These are phyloP conservation scores for Leccinellum luteum DNA, from an alignment of 768 basidiomycete genomes.

Conservation along the genomic window DNA sequence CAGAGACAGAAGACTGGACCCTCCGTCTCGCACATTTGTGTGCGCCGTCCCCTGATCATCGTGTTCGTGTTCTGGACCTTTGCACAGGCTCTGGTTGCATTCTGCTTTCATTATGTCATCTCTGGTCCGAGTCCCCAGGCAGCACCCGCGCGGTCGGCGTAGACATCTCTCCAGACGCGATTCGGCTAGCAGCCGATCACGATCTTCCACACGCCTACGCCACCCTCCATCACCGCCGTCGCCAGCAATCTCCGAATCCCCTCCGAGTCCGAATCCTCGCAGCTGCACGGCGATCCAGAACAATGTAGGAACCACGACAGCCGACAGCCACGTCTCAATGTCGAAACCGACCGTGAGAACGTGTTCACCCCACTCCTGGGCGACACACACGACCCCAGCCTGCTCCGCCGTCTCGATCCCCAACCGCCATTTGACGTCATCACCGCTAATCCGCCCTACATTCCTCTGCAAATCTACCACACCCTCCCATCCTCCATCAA, in stretches of 20 bases:
- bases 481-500: slow-evolving; percentile 65
- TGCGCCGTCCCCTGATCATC: slow-evolving; percentile 28
- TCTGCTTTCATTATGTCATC: slow-evolving; percentile 74
- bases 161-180: slow-evolving; percentile 65
- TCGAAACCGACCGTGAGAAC: slow-evolving; percentile 12
- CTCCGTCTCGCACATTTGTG: slow-evolving; percentile 54
- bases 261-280: neutral
- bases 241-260: slow-evolving; percentile 3
- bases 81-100: slow-evolving; percentile 95
- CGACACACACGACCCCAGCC: slow-evolving; percentile 37
- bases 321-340: neutral
- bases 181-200: slow-evolving; percentile 35
- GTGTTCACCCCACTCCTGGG: slow-evolving; percentile 41
- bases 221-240: slow-evolving; percentile 14
- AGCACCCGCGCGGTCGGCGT: slow-evolving; percentile 57
- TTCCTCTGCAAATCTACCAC: slow-evolving; percentile 64
- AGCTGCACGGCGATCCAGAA: neutral
- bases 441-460: slow-evolving; percentile 87
- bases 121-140: slow-evolving; percentile 57
- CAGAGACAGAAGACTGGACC: slow-evolving; percentile 90
- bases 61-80: slow-evolving; percentile 69
- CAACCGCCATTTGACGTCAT: slow-evolving; percentile 66
- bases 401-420: slow-evolving; percentile 31
- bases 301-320: neutral
- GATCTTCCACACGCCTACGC: slow-evolving; percentile 7